Percentiles rank a stretch among this genome's conserved stretches.
phyloP scores from a whole-genome alignment of 2,329 filamentous ascomycete species.

The Xylaria multiplex region DNA sequence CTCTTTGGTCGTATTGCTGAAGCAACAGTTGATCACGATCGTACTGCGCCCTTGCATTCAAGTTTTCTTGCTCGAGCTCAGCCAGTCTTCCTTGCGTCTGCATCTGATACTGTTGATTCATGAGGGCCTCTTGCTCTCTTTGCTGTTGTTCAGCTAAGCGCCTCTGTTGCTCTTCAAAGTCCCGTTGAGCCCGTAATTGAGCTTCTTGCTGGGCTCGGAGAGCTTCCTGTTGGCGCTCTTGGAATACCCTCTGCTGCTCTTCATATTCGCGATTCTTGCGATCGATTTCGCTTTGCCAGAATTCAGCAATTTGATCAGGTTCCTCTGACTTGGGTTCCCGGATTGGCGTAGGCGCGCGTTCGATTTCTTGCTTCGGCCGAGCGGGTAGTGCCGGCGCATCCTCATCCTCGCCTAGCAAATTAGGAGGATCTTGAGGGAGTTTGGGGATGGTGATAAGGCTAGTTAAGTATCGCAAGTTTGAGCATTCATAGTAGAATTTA shows the following conservation, averaged over 20 bases:
- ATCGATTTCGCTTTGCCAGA: conserved; percentile 94
- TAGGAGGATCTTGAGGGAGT: conserved; percentile 92
- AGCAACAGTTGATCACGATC: conserved; percentile 97
- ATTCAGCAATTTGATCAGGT: conserved; percentile 94
- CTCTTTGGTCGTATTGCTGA: conserved; percentile 93
- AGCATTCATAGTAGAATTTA: conserved; percentile 99
- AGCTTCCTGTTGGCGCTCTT: conserved; percentile 85
- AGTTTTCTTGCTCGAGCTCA: conserved; percentile 92
- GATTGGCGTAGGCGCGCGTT: conserved; percentile 74
- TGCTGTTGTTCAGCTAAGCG: conserved; percentile 88
- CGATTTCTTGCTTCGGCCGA: conserved; percentile 80
- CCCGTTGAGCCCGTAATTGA: conserved; percentile 84
- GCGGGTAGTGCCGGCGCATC: conserved; percentile 83
- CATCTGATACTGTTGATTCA: conserved; percentile 88
- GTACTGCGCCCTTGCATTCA: conserved; percentile 93
- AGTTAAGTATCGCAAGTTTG: conserved; percentile 94
- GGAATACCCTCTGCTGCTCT: conserved; percentile 88
- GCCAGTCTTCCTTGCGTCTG: conserved; percentile 96
- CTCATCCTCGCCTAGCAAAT: conserved; percentile 85
- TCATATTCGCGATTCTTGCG: conserved; percentile 95
- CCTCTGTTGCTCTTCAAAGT: conserved; percentile 97
- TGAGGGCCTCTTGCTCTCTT: conserved; percentile 87
- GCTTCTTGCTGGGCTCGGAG: conserved; percentile 84
- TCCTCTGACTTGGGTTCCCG: conserved; percentile 76
- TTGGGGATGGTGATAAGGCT: conserved; percentile 97